Conservation (phyloP, 2,329 filamentous ascomycete species). For the Alternaria rosae region DNA sequence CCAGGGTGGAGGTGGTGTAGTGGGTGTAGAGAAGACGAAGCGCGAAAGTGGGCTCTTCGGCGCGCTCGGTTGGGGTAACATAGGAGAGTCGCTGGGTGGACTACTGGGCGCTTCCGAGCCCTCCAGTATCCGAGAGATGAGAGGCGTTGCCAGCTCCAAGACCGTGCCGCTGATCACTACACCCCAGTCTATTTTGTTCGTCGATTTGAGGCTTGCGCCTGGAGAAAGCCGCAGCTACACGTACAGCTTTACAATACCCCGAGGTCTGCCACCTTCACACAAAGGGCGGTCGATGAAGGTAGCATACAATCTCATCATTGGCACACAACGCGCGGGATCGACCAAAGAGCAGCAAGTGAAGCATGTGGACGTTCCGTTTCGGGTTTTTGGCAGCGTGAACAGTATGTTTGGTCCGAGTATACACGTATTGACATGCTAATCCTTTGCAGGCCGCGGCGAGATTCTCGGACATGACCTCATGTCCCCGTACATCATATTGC, state of each 20-base stretch:
- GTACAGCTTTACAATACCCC: slow-evolving; percentile 85
- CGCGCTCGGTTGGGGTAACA: slow-evolving; percentile 84
- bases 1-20: slow-evolving; percentile 81
- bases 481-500: slow-evolving; percentile 88
- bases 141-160: slow-evolving; percentile 82
- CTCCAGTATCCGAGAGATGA: slow-evolving; percentile 95
- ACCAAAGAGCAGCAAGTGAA: slow-evolving; percentile 79
- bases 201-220: slow-evolving; percentile 85
- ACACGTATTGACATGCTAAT: slow-evolving; percentile 24
- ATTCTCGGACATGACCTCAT: slow-evolving; percentile 93
- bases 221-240: slow-evolving; percentile 89
- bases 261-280: slow-evolving; percentile 88
- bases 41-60: slow-evolving; percentile 81
- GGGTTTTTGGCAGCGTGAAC: slow-evolving; percentile 92
- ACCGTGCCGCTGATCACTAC: slow-evolving; percentile 92
- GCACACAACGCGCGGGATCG: slow-evolving; percentile 84
- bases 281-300: slow-evolving; percentile 95
- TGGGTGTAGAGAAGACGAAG: slow-evolving; percentile 78
- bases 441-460: slow-evolving; percentile 70
- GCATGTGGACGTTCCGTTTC: slow-evolving; percentile 91
- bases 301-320: slow-evolving; percentile 86
- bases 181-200: slow-evolving; percentile 93
- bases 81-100: slow-evolving; percentile 87
- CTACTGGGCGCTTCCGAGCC: slow-evolving; percentile 85
- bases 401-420: slow-evolving; percentile 49